A percentile compares a stretch with the other conserved stretches of the same genome.
Conservation (phyloP, 768 basidiomycete species). For the Psilocybe tampanensis region DNA sequence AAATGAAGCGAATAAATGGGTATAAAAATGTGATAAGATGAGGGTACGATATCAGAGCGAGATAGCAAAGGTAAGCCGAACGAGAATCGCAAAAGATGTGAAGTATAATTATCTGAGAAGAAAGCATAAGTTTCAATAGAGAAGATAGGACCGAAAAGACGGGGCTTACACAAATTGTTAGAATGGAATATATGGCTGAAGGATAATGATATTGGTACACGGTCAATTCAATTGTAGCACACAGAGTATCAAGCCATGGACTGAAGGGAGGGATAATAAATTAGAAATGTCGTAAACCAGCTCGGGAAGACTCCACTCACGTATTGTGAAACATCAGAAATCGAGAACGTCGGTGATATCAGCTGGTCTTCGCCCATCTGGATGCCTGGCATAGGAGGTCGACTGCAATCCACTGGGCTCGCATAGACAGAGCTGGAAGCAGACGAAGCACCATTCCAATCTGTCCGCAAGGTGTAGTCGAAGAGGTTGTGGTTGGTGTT, state of each 20-base stretch:
- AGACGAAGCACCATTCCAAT: constrained; percentile 19
- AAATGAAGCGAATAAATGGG: constrained; percentile 18
- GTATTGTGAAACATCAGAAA: constrained; percentile 21
- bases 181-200: constrained; percentile 5
- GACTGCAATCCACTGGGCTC: constrained; percentile 21
- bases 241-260: background rate
- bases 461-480: constrained; percentile 17
- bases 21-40: constrained; percentile 16
- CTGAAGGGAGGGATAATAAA: background rate
- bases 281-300: background rate
- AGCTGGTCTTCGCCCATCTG: constrained; percentile 16
- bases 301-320: constrained; percentile 15
- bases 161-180: constrained; percentile 7
- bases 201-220: background rate
- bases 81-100: background rate
- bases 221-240: background rate
- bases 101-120: background rate
- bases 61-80: background rate
- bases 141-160: background rate
- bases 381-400: constrained; percentile 13
- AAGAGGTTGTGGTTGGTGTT: constrained; percentile 6
- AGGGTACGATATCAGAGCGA: constrained; percentile 11
- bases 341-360: constrained; percentile 14
- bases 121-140: background rate
- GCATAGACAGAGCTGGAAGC: constrained; percentile 21